These are phyloP conservation scores for Colletotrichum tofieldiae DNA, from an alignment of 2,329 filamentous ascomycete species.

Conservation along the genomic window DNA sequence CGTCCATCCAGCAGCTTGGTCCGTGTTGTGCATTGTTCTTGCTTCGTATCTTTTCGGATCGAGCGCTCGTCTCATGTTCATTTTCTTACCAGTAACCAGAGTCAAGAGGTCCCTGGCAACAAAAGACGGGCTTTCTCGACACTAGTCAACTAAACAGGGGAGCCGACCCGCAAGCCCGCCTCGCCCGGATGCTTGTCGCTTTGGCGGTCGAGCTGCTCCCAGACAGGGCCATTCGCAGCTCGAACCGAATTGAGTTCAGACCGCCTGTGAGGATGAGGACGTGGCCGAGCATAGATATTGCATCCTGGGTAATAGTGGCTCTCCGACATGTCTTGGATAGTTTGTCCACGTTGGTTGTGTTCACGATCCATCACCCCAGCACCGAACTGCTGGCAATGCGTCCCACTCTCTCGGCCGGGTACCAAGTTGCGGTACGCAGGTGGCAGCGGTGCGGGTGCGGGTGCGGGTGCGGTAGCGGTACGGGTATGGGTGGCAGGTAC, in stretches of 20 bases:
- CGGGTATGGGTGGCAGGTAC: not conserved
- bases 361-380: not conserved
- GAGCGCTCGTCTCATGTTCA: slow-evolving; percentile 13
- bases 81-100: not conserved
- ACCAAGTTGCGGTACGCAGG: slow-evolving; percentile 15
- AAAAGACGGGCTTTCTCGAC: not conserved
- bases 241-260: slow-evolving; percentile 16
- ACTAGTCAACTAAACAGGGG: slow-evolving; percentile 2
- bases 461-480: slow-evolving; percentile 1
- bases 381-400: slow-evolving; percentile 1
- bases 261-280: not conserved
- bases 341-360: not conserved
- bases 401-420: slow-evolving; percentile 29
- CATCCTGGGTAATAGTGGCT: slow-evolving; percentile 4
- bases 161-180: slow-evolving; percentile 7
- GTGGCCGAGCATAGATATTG: slow-evolving; percentile 8
- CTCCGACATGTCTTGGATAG: not conserved
- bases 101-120: not conserved
- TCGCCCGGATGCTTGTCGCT: slow-evolving; percentile 16
- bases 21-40: slow-evolving; percentile 8
- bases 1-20: not conserved
- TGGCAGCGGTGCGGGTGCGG: not conserved
- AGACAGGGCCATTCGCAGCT: not conserved
- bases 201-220: slow-evolving; percentile 10
- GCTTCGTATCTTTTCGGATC: slow-evolving; percentile 9